phyloP scores from a whole-genome alignment of 2,329 filamentous ascomycete genomes.

The Arthrobotrys conoides region DNA sequence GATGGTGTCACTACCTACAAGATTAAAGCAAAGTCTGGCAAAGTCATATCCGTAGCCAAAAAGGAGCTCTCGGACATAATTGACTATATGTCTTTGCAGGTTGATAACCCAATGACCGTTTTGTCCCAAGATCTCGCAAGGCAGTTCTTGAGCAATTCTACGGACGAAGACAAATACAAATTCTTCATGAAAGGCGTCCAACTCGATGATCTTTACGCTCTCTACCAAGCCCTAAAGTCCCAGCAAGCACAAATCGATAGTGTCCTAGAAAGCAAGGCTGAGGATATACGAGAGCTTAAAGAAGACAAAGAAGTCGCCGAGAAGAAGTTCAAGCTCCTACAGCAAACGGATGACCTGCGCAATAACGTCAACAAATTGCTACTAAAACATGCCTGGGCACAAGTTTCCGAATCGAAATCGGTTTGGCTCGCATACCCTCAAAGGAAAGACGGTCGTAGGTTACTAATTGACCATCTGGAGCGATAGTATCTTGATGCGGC shows the following conservation, averaged over 20 bases:
- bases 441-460: background rate
- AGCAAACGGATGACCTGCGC: conserved; percentile 77
- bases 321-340: conserved; percentile 75
- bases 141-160: conserved; percentile 89
- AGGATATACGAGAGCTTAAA: conserved; percentile 76
- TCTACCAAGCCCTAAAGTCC: conserved; percentile 87
- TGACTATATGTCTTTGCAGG: conserved; percentile 92
- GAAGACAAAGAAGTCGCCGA: conserved; percentile 75
- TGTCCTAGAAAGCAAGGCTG: conserved; percentile 74
- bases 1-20: conserved; percentile 85
- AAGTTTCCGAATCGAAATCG: conserved; percentile 82
- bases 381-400: conserved; percentile 85
- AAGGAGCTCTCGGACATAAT: conserved; percentile 91
- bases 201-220: conserved; percentile 89
- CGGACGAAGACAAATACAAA: conserved; percentile 88
- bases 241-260: conserved; percentile 79
- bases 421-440: conserved; percentile 62
- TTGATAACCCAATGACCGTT: conserved; percentile 96
- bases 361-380: conserved; percentile 74
- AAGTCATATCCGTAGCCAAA: conserved; percentile 84
- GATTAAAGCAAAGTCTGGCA: conserved; percentile 80
- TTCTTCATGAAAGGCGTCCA: conserved; percentile 97
- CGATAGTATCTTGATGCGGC: conserved; percentile 12
- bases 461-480: conserved; percentile 8
- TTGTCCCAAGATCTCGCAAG: conserved; percentile 95